Evolutionary conservation across 208 protist genomes (phyloP), one percentile per base, ranked within the genome.

Genomic region (Leishmania aethiopica): DNA sequence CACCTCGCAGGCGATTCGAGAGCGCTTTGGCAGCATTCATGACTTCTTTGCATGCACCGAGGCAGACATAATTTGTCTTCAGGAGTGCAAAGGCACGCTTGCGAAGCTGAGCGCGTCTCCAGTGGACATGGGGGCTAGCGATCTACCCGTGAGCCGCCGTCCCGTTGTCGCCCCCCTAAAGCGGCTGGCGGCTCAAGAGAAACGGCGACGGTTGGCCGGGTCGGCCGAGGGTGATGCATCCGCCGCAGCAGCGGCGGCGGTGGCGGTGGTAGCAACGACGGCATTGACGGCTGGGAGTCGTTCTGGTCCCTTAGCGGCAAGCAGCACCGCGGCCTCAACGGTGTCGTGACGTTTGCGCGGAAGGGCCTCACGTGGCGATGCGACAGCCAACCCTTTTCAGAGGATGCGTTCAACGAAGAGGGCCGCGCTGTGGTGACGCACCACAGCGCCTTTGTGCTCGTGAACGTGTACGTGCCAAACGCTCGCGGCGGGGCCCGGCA

Each of bases 401-500:
- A 93, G n/a, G 86, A 86, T 25, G 89, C 91, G 35, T 84, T 96
- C 64, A 90, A 98, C 84, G 91, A 96, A 42, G 95, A 98, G 81
- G 95, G 95, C 35, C 93, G 95, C 32, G 87, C 86, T 6, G 79
- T 98, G 15, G 94, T 97, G 40, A 96, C 93, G 2, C 81, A 96
- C 74, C 91, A 95, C 81, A 95, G 91, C 79, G 84, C 71, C 22
- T 93, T 94, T 80, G 91, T 95, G 37, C 79, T 98, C 35, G 84
- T 98, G 7, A 98, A 98, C 85, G 93, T 96, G 53, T 98, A 98
- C 86, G 95, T 98, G 70, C 93, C 94, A 2, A 98, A 98, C 79
- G 89, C 89, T 22, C 85, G 95, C 19, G 80, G 92, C 37, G 93
- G 95, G 28, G 70, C 69, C 0, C 91, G 95, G 8, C 75, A 80